Base-by-base conservation (phyloP, 495 filamentous ascomycete genomes). In the Cercophora sp. region DNA sequence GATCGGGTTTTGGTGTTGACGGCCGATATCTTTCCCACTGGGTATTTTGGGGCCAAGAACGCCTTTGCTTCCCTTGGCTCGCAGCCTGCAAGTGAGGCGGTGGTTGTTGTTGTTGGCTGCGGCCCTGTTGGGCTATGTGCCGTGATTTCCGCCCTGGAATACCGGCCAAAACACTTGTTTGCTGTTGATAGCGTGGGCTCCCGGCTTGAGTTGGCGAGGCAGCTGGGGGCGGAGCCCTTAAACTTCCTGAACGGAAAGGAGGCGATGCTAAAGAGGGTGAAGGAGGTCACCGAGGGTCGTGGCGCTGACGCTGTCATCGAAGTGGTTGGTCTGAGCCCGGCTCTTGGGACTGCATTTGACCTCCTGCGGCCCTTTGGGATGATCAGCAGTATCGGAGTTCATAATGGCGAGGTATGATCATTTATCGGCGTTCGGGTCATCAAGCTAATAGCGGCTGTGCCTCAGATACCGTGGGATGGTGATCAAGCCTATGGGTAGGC, bases 221-320 rank as follows among this genome's bases (percentile, higher is more conserved):
- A 70, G 1, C 73, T 96, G 0, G 93, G 93, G 2, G 93, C 90
- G 3, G 89, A 95, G 70, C 85, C 88, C 10, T 83, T 89, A 70
- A 92, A 96, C 63, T 93, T 91, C 68, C 64, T 80, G 63, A 80
- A 48, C 4, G 62, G 95, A 47, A 77, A 79, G 26, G 81, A 85
- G 42, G 85, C 75, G 4, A 71, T 96, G 67, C 73, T 85, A 36
- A 74, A 76, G 62, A 77, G 88, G 37, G 84, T 96, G 19, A 76
- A 79, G 62, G 88, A 91, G 59, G 75, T 86, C 47, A 96, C 88
- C 0, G 79, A 85, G 8, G 89, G 90, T 0, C 75, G 93, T 24
- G 93, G 93, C 2, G 93, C 91, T 0, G 93, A 98, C 76, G 85
- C 85, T 3, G 85, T 95, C 8, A 83, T 97, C 60, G 93, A 98